Conservation (phyloP, 257 asterid species). For the Nicotiana attenuata region DNA sequence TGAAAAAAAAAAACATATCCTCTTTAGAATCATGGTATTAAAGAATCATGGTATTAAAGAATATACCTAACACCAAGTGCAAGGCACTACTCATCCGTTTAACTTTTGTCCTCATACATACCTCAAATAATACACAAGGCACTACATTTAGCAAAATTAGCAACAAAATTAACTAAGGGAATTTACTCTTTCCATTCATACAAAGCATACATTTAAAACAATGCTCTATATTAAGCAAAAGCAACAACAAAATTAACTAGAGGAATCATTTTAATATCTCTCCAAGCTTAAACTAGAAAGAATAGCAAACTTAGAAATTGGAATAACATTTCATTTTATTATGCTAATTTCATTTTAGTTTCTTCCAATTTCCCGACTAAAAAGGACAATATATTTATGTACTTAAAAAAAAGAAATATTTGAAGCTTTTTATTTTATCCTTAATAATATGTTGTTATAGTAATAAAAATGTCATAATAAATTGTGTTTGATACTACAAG, state of each 20-base stretch:
- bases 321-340: background rate
- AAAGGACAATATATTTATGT: too few relatives aligned
- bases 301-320: background rate
- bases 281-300: background rate
- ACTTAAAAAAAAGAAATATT: too few relatives aligned
- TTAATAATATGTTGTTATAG: too few relatives aligned
- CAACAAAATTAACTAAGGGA: too few relatives aligned
- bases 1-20: background rate
- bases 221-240: background rate
- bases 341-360: too few relatives aligned
- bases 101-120: background rate
- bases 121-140: background rate
- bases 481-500: too few relatives aligned
- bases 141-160: too few relatives aligned
- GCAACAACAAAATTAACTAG: background rate
- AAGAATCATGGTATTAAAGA: background rate
- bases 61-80: background rate
- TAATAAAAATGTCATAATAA: too few relatives aligned
- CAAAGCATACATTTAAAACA: background rate
- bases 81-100: background rate
- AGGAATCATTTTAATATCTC: background rate
- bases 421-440: too few relatives aligned
- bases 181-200: too few relatives aligned
- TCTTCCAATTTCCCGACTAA: background rate
- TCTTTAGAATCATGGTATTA: too few relatives aligned